Percentiles rank a stretch among this genome's conserved stretches.
phyloP scores from a whole-genome alignment of 176 grass and related monocot species.

The Cenchrus americanus region DNA sequence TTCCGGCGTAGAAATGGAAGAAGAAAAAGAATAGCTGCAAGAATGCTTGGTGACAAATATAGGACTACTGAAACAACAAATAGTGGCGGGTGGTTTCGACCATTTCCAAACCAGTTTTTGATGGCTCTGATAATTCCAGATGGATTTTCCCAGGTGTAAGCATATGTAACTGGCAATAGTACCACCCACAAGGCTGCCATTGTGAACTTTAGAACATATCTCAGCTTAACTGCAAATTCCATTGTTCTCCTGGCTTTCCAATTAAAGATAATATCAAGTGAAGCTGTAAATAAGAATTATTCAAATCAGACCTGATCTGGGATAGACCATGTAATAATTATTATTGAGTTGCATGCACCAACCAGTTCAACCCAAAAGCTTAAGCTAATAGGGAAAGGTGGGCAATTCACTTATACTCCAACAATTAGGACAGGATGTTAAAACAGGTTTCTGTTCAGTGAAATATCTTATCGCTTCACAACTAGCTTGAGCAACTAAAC shows the following conservation, averaged over 20 bases:
- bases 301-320: slow-evolving; percentile 19
- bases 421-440: neutral
- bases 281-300: slow-evolving; percentile 61
- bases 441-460: neutral
- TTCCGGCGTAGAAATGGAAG: slow-evolving; percentile 69
- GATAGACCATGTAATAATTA: slow-evolving; percentile 27
- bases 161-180: slow-evolving; percentile 83
- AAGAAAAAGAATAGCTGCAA: slow-evolving; percentile 71
- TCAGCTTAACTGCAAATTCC: slow-evolving; percentile 81
- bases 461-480: slow-evolving; percentile 29
- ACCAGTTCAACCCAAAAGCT: too few species aligned
- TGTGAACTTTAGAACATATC: slow-evolving; percentile 86
- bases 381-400: too few species aligned
- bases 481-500: slow-evolving; percentile 15
- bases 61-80: slow-evolving; percentile 72
- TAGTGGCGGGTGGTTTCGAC: slow-evolving; percentile 68
- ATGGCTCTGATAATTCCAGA: slow-evolving; percentile 71
- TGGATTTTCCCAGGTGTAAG: slow-evolving; percentile 77
- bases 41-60: slow-evolving; percentile 81
- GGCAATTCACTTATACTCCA: too few species aligned
- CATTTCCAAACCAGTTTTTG: slow-evolving; percentile 82
- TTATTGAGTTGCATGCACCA: too few species aligned
- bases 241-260: slow-evolving; percentile 90
- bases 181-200: slow-evolving; percentile 76
- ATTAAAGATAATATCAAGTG: slow-evolving; percentile 78